Conservation (phyloP, 2,329 filamentous ascomycete genomes). For the Dothidotthia symphoricarpi region DNA sequence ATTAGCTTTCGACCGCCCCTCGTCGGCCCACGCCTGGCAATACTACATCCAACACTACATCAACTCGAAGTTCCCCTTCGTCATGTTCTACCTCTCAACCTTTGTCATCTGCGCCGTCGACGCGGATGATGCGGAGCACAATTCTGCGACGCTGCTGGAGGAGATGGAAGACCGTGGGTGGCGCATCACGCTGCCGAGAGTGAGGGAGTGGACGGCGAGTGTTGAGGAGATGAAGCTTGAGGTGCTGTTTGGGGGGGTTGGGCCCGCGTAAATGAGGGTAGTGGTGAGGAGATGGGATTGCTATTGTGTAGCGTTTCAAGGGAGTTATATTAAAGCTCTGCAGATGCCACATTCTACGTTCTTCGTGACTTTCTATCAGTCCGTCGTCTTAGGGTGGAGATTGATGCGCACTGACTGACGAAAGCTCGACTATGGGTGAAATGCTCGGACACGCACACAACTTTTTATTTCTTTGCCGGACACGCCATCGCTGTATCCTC, state of each 20-base stretch:
- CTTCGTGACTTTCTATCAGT: too few species aligned
- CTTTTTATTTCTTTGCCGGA: too few species aligned
- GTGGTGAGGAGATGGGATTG: too few species aligned
- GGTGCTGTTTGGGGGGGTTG: constrained; percentile 18
- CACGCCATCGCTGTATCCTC: too few species aligned
- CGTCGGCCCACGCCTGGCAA: constrained; percentile 30
- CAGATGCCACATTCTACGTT: too few species aligned
- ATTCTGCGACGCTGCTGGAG: constrained; percentile 11
- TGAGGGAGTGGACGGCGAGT: constrained; percentile 17
- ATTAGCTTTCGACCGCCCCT: constrained; percentile 33
- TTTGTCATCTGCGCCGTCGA: constrained; percentile 28
- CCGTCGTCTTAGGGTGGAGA: too few species aligned
- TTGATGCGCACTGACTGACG: too few species aligned
- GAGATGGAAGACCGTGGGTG: constrained; percentile 28
- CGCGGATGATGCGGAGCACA: constrained; percentile 17
- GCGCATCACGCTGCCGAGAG: constrained; percentile 16
- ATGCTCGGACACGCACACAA: too few species aligned
- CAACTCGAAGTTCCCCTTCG: constrained; percentile 30
- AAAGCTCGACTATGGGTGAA: too few species aligned
- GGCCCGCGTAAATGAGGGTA: constrained; percentile 16
- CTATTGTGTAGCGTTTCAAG: too few species aligned
- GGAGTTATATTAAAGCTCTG: too few species aligned
- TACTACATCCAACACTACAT: constrained; percentile 31
- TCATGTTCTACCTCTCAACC: constrained; percentile 28
- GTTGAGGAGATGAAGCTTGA: constrained; percentile 21